Base-by-base conservation (phyloP, 2,329 filamentous ascomycete species). In the Cytospora piceae region DNA sequence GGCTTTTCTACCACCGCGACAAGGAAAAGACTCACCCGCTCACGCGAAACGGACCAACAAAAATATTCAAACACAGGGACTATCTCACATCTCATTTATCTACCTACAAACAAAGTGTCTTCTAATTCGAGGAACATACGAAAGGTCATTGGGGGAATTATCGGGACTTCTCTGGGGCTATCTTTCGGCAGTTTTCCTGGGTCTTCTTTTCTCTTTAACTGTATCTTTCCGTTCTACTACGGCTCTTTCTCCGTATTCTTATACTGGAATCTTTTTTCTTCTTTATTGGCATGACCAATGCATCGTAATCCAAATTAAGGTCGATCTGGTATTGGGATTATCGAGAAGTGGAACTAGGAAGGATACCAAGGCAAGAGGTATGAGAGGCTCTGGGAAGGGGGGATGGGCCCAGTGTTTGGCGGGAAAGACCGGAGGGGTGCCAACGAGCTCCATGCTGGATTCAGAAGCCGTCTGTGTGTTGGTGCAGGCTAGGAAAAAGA, bases 41-140 rank as follows among this genome's bases (percentile, higher is more conserved):
- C 74, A 73, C 74, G 74, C 74, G 72, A 74, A 71, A 56, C 61
- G 65, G 54, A 67, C 49, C 42, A 56, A 31, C 27, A 20, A 57
- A 32, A 62, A 61, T 39, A 65, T 63, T 63, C 65, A 65, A 62
- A 62, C 59, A 15, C 69, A 55, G 37, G 37, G 24, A 31, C 60
- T 12, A 12, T 24, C 11, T 49, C n/a, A 46, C 53, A 27, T 57
- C 53, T 63, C 53, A n/a, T n/a, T 57, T 34, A 32, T 56, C 52
- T 49, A 42, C n/a, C 27, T 37, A n/a, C n/a, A 22, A 49, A 22
- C 46, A 49, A 37, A 24, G 22, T 49, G n/a, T 22, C 11, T 24
- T 49, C 46, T 49, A 14, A 14, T 49, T 46, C 34, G 11, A 12
- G 34, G 34, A 37, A 37, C 34, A 37, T 2, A 37, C 14, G 34